Percentiles rank a stretch among this genome's conserved stretches.
Conservation (phyloP, 345 rosid species). For the Crucihimalaya himalaica region DNA sequence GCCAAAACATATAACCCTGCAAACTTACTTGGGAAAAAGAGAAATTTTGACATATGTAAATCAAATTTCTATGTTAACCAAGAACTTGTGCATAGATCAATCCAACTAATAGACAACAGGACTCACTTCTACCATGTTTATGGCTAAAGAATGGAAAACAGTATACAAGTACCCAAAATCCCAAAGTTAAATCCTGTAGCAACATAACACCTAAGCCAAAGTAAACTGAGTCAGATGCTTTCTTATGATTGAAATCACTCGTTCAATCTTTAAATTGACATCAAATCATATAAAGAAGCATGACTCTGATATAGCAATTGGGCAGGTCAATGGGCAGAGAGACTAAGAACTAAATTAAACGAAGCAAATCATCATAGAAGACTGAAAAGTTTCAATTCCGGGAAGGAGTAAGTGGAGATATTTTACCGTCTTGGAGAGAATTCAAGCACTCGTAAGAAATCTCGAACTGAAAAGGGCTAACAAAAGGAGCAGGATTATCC, state of each 20-base stretch:
- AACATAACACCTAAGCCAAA: background rate
- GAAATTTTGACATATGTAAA: too few relatives aligned
- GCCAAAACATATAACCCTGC: background rate
- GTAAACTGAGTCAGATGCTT: background rate
- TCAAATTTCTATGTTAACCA: too few relatives aligned
- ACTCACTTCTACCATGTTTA: background rate
- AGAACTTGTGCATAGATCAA: background rate
- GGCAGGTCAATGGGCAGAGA: too few relatives aligned
- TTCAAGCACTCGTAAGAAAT: constrained; percentile 95
- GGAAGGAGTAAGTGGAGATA: background rate
- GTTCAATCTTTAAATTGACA: background rate
- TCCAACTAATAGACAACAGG: background rate
- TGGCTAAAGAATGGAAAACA: background rate
- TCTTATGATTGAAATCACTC: too few relatives aligned
- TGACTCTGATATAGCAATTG: background rate
- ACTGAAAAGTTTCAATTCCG: background rate
- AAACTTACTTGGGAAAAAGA: background rate
- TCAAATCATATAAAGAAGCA: background rate
- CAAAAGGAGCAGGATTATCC: constrained; percentile 89
- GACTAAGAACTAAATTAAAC: too few relatives aligned
- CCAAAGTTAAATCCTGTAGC: background rate
- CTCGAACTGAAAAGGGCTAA: constrained; percentile 92
- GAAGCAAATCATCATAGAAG: background rate
- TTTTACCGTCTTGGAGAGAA: constrained; percentile 89
- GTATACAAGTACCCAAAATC: background rate